phyloP scores from a whole-genome alignment of 352 stramenopile species.

The Pythium aristosporum region DNA sequence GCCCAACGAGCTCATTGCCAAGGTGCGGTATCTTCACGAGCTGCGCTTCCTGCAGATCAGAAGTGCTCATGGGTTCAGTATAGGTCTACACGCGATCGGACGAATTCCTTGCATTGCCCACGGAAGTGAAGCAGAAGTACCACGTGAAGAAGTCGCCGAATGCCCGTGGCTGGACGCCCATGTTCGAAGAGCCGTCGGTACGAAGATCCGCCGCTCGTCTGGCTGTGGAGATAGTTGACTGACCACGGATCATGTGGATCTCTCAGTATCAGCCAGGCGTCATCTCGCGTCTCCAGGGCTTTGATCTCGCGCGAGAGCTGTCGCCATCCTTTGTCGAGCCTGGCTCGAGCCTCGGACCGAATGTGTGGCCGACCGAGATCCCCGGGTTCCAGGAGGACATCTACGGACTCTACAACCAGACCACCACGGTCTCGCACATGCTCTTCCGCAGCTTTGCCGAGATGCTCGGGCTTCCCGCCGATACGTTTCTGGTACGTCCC shows the following conservation, averaged over 20 bases:
- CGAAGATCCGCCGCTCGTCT: neutral
- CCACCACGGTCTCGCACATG: conserved; percentile 58
- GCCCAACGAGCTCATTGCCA: conserved; percentile 44
- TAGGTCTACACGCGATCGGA: conserved; percentile 62
- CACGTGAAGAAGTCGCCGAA: conserved; percentile 77
- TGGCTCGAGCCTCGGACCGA: conserved; percentile 69
- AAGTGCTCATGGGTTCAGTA: too few species aligned
- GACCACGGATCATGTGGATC: neutral
- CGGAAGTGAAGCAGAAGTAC: conserved; percentile 67
- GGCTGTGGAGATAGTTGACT: neutral
- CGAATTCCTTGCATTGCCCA: conserved; percentile 66
- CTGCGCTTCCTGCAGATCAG: too few species aligned
- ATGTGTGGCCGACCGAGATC: conserved; percentile 70
- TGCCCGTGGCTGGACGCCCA: conserved; percentile 72
- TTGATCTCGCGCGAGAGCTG: conserved; percentile 67
- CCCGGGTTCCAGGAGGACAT: conserved; percentile 65
- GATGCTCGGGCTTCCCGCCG: conserved; percentile 58
- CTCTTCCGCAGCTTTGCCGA: conserved; percentile 79
- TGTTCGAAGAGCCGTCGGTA: conserved; percentile 84
- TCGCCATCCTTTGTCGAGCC: conserved; percentile 52
- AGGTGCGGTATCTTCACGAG: conserved; percentile 24
- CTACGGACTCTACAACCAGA: conserved; percentile 72
- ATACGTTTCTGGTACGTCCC: conserved; percentile 61
- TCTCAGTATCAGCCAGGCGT: conserved; percentile 74
- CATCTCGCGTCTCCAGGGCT: conserved; percentile 74